Evolutionary conservation across 441 rosid genomes (phyloP), one percentile per base, ranked within the genome.

Genomic region (Biscutella auriculata): DNA sequence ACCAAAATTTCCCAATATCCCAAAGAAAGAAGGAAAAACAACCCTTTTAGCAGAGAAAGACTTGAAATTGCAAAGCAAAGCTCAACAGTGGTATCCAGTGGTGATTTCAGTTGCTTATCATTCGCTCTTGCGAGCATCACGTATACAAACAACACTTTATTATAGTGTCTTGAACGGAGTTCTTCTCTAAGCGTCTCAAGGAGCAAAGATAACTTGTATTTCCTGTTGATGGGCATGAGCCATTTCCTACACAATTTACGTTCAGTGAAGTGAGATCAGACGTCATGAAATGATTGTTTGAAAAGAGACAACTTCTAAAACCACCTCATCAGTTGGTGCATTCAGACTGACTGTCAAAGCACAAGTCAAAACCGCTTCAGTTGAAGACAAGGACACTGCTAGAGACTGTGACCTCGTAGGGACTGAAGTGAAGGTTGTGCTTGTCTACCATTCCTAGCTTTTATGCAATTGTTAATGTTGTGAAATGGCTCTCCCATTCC

Each of bases 401-500:
- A 14, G 95, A 92, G 68, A 88, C 73, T 15, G 94, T 86, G 65
- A 92, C 98, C 82, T 81, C 84, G 37, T 84, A 88, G 16, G 94
- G 92, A 79, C 95, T 92, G 67, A 86, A 86, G 66, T 88, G 89
- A 69, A 92, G 96, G 49, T 95, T 94, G 60, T 83, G 83, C 19
- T 86, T 86, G 14, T 92, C 85, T 67, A 86, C 85, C 89, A 88
- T 74, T 49, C 88, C 83, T 80, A 49, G 96, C 96, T 79, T 78
- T 84, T 19, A 86, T 79, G 32, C 86, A 92, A 69, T 79, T 84
- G 9, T 82, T 87, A 50, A 86, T 68, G 43, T 88, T 92, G 62
- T 92, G 96, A 64, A 92, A 81, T 6, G 96, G 96, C 68, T 92
- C 96, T 57, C 98, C 96, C 98, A 88, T 92, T 66, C 98, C 98